Conservation (phyloP, 2,329 filamentous ascomycete genomes). For the Leptographium procerum region DNA sequence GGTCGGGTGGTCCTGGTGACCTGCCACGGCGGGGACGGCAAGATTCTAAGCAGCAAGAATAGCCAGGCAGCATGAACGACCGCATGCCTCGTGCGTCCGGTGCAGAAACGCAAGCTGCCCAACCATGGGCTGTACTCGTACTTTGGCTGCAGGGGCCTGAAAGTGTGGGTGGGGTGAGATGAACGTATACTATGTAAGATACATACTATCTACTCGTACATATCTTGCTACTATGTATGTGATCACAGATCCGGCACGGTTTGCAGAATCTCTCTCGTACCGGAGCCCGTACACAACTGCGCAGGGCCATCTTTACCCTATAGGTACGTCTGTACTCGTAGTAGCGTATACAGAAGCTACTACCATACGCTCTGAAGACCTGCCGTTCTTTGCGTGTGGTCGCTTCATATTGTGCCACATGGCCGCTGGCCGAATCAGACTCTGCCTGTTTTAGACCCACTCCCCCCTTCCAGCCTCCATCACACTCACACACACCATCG, state of each 20-base stretch:
- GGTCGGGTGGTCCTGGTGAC: no score
- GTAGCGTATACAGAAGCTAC: no score
- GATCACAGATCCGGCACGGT: constrained; percentile 2
- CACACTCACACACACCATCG: neutral
- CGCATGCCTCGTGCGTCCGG: no score
- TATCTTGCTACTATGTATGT: neutral
- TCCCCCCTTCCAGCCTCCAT: neutral
- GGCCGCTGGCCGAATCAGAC: neutral
- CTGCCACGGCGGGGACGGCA: no score
- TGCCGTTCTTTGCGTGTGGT: neutral
- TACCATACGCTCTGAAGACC: neutral
- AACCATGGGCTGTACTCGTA: neutral
- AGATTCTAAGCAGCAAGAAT: no score
- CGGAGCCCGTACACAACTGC: neutral
- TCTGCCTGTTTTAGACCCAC: neutral
- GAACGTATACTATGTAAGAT: neutral
- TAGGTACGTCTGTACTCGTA: no score
- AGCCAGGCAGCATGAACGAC: no score
- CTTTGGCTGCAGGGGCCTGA: neutral
- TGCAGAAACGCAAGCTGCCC: neutral
- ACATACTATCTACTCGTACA: no score
- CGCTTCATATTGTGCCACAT: constrained; percentile 3
- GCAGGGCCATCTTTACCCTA: neutral
- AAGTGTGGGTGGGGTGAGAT: neutral
- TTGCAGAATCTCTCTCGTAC: neutral